Evolutionary conservation across 2,329 filamentous ascomycete genomes (phyloP).

Genomic region (Aspergillus piperis): DNA sequence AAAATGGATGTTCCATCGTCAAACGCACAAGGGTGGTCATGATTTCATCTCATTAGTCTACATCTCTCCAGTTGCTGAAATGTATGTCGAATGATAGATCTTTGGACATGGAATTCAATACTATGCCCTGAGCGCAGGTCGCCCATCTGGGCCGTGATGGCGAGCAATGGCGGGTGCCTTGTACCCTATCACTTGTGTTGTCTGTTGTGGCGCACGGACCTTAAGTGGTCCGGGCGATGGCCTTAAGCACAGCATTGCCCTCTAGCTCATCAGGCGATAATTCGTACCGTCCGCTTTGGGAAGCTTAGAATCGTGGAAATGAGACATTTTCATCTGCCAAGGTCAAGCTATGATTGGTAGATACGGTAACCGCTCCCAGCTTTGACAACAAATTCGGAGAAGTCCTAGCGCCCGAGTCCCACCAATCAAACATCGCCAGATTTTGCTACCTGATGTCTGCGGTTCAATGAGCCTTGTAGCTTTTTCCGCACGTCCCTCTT

Average conservation of each 20-base stretch:
- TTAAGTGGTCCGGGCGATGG: not conserved
- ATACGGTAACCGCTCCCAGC: not conserved
- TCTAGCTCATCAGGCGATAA: not conserved
- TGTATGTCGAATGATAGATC: not conserved
- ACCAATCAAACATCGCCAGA: not conserved
- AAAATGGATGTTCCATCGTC: not conserved
- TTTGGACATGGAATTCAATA: not conserved
- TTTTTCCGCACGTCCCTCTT: not conserved
- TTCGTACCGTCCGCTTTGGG: not conserved
- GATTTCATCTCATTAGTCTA: not conserved
- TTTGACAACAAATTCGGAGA: not conserved
- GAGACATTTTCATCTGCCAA: no score
- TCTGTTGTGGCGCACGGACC: no score
- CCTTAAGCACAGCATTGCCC: no score
- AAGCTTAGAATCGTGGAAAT: no score
- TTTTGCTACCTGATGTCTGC: constrained; percentile 1
- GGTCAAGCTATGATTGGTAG: no score
- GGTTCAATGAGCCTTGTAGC: not conserved
- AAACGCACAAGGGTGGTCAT: not conserved
- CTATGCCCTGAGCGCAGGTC: not conserved
- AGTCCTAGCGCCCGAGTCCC: not conserved
- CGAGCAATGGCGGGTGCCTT: not conserved
- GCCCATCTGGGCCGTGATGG: not conserved
- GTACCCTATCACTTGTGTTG: no score
- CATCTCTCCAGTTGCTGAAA: constrained; percentile 1